Evolutionary conservation across 1,284 basidiomycete species (phyloP), one percentile per base, ranked within the genome.

Genomic region (Schizophyllum commune): DNA sequence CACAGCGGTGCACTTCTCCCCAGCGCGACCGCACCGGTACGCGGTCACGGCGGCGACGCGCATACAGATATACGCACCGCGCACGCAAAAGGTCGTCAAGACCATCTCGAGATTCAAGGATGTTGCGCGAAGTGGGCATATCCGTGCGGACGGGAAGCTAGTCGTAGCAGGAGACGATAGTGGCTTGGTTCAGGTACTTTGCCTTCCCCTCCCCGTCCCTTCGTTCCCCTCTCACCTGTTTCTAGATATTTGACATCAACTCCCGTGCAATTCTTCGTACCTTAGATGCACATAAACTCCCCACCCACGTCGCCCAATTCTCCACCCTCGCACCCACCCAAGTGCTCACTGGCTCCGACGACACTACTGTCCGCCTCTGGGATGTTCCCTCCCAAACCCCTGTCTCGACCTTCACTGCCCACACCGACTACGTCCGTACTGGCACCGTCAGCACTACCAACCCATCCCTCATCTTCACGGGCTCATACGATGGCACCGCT

Each of bases 61-160:
- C 63, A 89, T 99, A 1, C 92, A 99, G 74, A 92, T 99, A 71
- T 98, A 98, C 75, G 94, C 94, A 17, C 94, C 95, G 34, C 87
- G 92, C 63, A 98, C 96, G 7, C 93, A 96, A 73, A 94, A 96
- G 73, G 88, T 98, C 52, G 91, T 89, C 17, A 99, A 99, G 79
- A 97, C 94, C 0, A 95, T 99, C 63, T 91, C 94, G 32, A 80
- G 97, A 34, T 99, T 99, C 78, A 97, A 97, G 74, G 96, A 98
- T 70, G 90, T 96, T 33, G 96, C 96, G 1, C 81, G 95, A 62
- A 90, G 91, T 67, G 95, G 89, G 13, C 83, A 84, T 68, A 94
- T 98, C 63, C 84, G 97, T 60, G 83, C 83, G 58, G 97, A 99
- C 74, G 97, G 96, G 27, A 97, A 96, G 72, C 83, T 99, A 51